Percentiles rank a stretch among this genome's conserved stretches.
Conservation (phyloP, 2,329 filamentous ascomycete genomes). For the Akanthomyces lecanii region DNA sequence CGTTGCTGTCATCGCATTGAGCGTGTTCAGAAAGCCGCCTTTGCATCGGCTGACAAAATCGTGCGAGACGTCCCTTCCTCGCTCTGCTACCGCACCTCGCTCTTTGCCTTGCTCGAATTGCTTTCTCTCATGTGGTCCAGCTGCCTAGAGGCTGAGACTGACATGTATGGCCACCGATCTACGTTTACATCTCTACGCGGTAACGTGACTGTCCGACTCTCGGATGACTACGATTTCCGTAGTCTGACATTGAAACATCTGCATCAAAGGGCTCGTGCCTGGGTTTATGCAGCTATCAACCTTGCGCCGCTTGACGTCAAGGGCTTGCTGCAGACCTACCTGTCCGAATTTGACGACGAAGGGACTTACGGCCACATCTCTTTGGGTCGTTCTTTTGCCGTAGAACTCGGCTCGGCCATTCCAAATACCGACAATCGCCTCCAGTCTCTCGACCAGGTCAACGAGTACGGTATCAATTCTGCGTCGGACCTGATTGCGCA, state of each 20-base stretch:
- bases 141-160: conserved; percentile 89
- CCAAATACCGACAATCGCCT: conserved; percentile 83
- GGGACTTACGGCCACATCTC: conserved; percentile 88
- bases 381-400: conserved; percentile 85
- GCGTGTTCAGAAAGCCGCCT: conserved; percentile 83
- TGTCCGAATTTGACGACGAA: conserved; percentile 92
- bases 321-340: conserved; percentile 89
- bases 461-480: conserved; percentile 75
- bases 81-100: conserved; percentile 80
- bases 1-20: conserved; percentile 91
- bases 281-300: conserved; percentile 77
- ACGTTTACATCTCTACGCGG: conserved; percentile 73
- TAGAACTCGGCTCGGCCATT: conserved; percentile 86
- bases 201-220: conserved; percentile 81
- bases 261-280: conserved; percentile 69
- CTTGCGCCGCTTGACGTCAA: conserved; percentile 91
- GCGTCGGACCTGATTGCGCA: conserved; percentile 95
- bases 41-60: conserved; percentile 78
- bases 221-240: conserved; percentile 84
- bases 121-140: conserved; percentile 93
- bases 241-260: conserved; percentile 74
- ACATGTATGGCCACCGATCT: conserved; percentile 84
- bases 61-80: conserved; percentile 81
- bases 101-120: conserved; percentile 90
- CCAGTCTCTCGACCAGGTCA: conserved; percentile 71